A percentile compares a stretch with the other conserved stretches of the same genome.
Conservation (phyloP, 202 grass and related monocot species). For the Musa balbisiana region DNA sequence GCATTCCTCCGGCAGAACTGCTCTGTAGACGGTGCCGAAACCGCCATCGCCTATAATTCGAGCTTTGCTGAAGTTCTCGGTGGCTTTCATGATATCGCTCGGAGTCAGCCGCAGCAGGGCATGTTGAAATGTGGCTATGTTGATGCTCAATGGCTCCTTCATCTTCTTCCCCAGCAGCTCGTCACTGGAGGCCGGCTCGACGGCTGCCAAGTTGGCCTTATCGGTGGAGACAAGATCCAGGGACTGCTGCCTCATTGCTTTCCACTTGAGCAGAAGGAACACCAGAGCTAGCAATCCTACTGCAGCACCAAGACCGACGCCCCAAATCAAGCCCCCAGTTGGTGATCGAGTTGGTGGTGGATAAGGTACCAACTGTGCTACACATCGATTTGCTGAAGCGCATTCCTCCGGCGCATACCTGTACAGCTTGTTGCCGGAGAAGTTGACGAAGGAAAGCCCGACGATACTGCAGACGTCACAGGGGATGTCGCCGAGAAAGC, state of each 20-base stretch:
- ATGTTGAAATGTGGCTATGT: slow-evolving; percentile 85
- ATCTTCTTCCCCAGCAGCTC: slow-evolving; percentile 77
- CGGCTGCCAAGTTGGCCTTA: slow-evolving; percentile 41
- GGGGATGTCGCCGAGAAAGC: slow-evolving; percentile 57
- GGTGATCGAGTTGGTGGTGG: slow-evolving; percentile 26
- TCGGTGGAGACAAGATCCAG: slow-evolving; percentile 35
- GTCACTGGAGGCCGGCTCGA: slow-evolving; percentile 72
- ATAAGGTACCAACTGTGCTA: slow-evolving; percentile 24
- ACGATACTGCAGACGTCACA: slow-evolving; percentile 70
- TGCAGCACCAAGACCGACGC: slow-evolving; percentile 29
- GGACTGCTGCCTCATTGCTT: slow-evolving; percentile 34
- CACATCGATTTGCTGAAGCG: slow-evolving; percentile 43
- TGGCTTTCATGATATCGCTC: slow-evolving; percentile 85
- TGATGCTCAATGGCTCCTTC: slow-evolving; percentile 82
- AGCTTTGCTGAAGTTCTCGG: slow-evolving; percentile 86
- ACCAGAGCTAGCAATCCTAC: slow-evolving; percentile 38
- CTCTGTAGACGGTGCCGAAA: slow-evolving; percentile 85
- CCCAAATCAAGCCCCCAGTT: slow-evolving; percentile 36
- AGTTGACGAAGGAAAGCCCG: slow-evolving; percentile 63
- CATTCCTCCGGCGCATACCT: slow-evolving; percentile 42
- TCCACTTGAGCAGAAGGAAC: slow-evolving; percentile 37
- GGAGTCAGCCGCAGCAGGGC: slow-evolving; percentile 68
- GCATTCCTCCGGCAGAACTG: slow-evolving; percentile 53
- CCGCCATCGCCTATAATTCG: slow-evolving; percentile 90
- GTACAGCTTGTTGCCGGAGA: slow-evolving; percentile 65